Percentiles rank a stretch among this genome's conserved stretches.
These are phyloP conservation scores for Yamadazyma phyllophila DNA, from an alignment of 805 yeast species.

Conservation along the genomic window DNA sequence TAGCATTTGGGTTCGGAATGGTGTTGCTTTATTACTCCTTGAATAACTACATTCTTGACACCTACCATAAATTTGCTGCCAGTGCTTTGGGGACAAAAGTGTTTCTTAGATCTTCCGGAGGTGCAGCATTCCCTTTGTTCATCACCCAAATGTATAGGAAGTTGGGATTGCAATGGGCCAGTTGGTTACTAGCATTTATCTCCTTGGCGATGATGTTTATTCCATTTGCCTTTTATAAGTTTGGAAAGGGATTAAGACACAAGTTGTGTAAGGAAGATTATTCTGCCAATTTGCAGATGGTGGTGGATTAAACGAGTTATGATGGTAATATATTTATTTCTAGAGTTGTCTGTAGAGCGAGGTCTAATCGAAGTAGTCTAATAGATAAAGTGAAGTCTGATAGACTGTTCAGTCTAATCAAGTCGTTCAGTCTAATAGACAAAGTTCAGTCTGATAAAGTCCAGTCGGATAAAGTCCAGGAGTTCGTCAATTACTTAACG, in stretches of 20 bases:
- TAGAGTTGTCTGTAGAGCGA: no score
- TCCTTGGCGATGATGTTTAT: conserved; percentile 72
- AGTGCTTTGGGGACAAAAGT: conserved; percentile 81
- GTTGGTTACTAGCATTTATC: conserved; percentile 74
- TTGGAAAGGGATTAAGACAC: conserved; percentile 61
- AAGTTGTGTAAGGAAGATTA: conserved; percentile 69
- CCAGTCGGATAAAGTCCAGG: no score
- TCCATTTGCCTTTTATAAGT: conserved; percentile 69
- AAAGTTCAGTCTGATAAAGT: not conserved
- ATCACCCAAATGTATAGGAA: conserved; percentile 77
- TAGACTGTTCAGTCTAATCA: not conserved
- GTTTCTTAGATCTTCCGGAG: conserved; percentile 76
- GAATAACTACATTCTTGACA: conserved; percentile 85
- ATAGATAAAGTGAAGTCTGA: not conserved
- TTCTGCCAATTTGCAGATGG: conserved; percentile 15
- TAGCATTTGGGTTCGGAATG: conserved; percentile 62
- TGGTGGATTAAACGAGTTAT: conserved; percentile 4
- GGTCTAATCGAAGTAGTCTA: not conserved
- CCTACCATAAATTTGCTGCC: conserved; percentile 73
- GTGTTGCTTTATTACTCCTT: conserved; percentile 56
- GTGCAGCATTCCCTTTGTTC: conserved; percentile 82
- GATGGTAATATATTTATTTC: not conserved
- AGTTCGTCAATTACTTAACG: not conserved
- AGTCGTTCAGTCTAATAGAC: not conserved
- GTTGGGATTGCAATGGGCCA: conserved; percentile 77